A percentile compares a stretch with the other conserved stretches of the same genome.
phyloP scores from a whole-genome alignment of 108 stramenopile species.

The Stephanodiscus minutulus region DNA sequence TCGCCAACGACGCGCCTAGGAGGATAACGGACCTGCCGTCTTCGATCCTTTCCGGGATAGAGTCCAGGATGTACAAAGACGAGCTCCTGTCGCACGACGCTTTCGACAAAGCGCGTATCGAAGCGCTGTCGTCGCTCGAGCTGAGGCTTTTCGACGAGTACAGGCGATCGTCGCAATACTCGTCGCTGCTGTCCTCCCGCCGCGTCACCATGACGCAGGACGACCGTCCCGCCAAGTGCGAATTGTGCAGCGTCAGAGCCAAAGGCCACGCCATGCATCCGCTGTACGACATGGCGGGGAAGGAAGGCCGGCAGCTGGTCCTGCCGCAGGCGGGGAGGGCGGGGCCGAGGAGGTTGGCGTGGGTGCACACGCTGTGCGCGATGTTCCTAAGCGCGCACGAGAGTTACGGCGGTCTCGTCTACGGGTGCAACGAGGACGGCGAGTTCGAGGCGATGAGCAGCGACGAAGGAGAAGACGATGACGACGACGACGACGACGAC shows the following conservation, averaged over 20 bases:
- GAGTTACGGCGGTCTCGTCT: conserved; percentile 3
- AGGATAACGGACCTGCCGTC: background rate
- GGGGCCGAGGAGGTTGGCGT: conserved; percentile 7
- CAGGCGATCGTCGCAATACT: background rate
- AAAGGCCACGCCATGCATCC: conserved; percentile 45
- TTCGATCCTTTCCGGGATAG: background rate
- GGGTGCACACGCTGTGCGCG: conserved; percentile 44
- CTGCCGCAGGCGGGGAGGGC: background rate
- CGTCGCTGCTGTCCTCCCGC: background rate
- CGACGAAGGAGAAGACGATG: conserved; percentile 5
- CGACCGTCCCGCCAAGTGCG: conserved; percentile 21
- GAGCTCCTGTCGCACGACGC: background rate
- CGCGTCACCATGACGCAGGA: conserved; percentile 10
- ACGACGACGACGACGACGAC: background rate
- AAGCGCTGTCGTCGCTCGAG: background rate
- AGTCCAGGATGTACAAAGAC: background rate
- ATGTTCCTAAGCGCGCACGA: background rate
- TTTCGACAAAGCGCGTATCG: background rate
- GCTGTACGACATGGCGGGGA: conserved; percentile 30
- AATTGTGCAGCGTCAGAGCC: conserved; percentile 18
- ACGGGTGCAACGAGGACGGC: conserved; percentile 13
- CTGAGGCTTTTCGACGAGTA: background rate
- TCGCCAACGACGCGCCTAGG: background rate
- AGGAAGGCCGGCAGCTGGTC: conserved; percentile 23
- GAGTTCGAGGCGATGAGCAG: background rate